Base-by-base conservation (phyloP, 148 eudicot genomes). In the Pouteria glomerata region DNA sequence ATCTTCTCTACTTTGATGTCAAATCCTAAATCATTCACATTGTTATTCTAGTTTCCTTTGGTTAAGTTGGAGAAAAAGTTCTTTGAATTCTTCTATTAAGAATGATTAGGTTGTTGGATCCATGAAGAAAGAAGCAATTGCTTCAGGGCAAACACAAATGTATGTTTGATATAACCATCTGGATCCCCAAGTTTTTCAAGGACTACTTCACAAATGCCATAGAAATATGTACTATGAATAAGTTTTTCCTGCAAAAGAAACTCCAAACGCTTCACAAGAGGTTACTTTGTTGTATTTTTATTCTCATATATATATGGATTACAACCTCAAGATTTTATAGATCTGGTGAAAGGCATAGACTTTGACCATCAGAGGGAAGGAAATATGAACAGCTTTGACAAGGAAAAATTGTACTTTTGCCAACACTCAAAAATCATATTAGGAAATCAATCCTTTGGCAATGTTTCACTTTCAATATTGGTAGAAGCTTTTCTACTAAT, bases 121-220 rank as follows among this genome's bases (percentile, higher is more conserved):
- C 99, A 95, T 70, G 91, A 88, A 88, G 96, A 89, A 78, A 95
- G 86, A 56, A 96, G 91, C 61, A 91, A 82, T 84, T 91, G 91
- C 82, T 86, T 89, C 37, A 95, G 92, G 76, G 96, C 90, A 88
- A 95, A 89, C 30, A 89, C 76, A 82, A 78, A 95, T 44, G 81
- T 79, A 84, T 64, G 76, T 72, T 81, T 86, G 29, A 87, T 78
- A 64, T 83, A 85, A 37, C 71, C 64, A 72, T 91, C 88, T 55
- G 99, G 87, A 75, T 95, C 97, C 55, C 94, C 90, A 72, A 92
- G 92, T 73, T 81, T 95, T 73, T 95, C 96, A 59, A 95, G 90
- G 70, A 87, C 76, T 63, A 85, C 73, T 77, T 83, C 92, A 56
- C 84, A 80, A 65, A 90, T 74, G 68, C 78, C 73, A 53, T 82